phyloP scores from a whole-genome alignment of 495 filamentous ascomycete genomes.

The Penicillium psychrofluorescens region DNA sequence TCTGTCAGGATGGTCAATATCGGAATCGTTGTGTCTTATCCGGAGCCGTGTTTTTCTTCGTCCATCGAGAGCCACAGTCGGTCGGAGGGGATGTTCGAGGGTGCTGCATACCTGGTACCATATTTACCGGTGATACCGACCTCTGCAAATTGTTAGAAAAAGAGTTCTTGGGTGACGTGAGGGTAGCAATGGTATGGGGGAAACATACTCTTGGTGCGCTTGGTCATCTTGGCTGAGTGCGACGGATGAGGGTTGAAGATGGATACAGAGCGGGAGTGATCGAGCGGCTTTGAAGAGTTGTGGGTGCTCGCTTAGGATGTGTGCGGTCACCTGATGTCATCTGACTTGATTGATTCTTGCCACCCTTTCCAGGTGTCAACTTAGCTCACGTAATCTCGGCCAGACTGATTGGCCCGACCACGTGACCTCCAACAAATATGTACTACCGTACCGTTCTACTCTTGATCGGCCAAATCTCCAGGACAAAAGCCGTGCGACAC shows the following conservation, averaged over 20 bases:
- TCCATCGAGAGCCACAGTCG: slow-evolving; percentile 13
- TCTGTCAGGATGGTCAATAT: slow-evolving; percentile 43
- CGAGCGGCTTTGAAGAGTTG: slow-evolving; percentile 33
- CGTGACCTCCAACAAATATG: slow-evolving; percentile 1
- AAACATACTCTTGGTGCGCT: slow-evolving; percentile 80
- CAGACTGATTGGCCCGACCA: slow-evolving; percentile 10
- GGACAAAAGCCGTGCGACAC: neutral
- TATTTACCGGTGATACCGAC: slow-evolving; percentile 80
- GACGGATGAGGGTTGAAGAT: slow-evolving; percentile 39
- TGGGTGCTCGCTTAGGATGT: slow-evolving; percentile 42
- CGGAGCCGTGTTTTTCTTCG: slow-evolving; percentile 4
- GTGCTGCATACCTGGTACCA: slow-evolving; percentile 53
- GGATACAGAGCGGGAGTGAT: slow-evolving; percentile 35
- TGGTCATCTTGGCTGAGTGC: slow-evolving; percentile 71
- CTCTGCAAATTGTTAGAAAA: slow-evolving; percentile 46
- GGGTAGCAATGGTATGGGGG: neutral
- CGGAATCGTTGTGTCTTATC: slow-evolving; percentile 4
- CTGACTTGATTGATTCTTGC: neutral
- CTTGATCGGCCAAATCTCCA: neutral
- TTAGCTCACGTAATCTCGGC: neutral
- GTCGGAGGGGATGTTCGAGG: slow-evolving; percentile 16
- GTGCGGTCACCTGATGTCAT: slow-evolving; percentile 18
- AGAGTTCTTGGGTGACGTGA: neutral
- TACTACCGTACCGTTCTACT: neutral
- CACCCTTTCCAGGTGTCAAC: no score